phyloP scores from a whole-genome alignment of 306 rosid species.

The Cicer judaicum region DNA sequence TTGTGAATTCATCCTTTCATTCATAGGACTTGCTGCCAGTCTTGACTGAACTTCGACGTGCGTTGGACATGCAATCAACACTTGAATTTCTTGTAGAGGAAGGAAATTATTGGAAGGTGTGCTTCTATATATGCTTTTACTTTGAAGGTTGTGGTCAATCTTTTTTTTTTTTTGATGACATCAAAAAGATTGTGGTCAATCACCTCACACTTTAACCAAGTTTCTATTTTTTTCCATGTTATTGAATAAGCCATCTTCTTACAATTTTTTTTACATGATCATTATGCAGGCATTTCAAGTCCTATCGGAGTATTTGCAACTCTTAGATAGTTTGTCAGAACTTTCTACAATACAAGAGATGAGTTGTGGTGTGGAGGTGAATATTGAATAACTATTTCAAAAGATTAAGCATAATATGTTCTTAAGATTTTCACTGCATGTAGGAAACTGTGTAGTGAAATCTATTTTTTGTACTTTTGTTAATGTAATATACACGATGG shows the following conservation, averaged over 20 bases:
- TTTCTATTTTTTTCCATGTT: constrained; percentile 28
- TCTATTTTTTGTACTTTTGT: background rate
- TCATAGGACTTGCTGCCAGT: constrained; percentile 85
- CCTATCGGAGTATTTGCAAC: constrained; percentile 91
- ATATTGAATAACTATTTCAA: constrained; percentile 44
- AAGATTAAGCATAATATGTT: constrained; percentile 34
- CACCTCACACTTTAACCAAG: constrained; percentile 10
- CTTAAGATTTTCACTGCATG: constrained; percentile 11
- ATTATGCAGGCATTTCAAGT: constrained; percentile 93
- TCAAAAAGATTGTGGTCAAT: constrained; percentile 28
- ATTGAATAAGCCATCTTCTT: constrained; percentile 35
- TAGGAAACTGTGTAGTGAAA: constrained; percentile 18
- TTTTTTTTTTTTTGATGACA: background rate
- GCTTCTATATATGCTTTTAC: constrained; percentile 43
- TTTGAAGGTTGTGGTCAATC: constrained; percentile 40
- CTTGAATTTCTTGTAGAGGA: constrained; percentile 90
- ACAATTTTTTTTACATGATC: constrained; percentile 33
- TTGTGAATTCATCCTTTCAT: constrained; percentile 35
- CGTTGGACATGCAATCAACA: constrained; percentile 78
- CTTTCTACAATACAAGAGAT: constrained; percentile 93
- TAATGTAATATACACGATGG: constrained; percentile 24
- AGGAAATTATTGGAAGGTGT: constrained; percentile 94
- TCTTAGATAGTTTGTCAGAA: constrained; percentile 86
- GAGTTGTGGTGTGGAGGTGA: constrained; percentile 93
- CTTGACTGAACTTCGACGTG: constrained; percentile 82